phyloP scores from a whole-genome alignment of 2,329 filamentous ascomycete genomes.

The Chrysoporthe deuterocubensis region DNA sequence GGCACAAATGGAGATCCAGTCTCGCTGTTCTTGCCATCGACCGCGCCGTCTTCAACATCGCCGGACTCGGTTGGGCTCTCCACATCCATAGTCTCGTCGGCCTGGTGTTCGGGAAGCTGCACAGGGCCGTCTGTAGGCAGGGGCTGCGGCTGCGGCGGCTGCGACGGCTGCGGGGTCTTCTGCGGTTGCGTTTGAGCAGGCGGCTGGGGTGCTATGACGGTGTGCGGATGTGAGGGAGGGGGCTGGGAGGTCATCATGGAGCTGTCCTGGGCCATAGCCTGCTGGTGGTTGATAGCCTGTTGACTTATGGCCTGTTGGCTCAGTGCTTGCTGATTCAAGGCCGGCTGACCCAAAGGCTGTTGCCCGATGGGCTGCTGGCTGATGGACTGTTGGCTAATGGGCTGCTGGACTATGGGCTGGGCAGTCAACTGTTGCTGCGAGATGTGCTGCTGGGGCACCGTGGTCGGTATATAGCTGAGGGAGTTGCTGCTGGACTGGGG shows the following conservation, averaged over 20 bases:
- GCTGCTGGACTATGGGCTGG: slow-evolving; percentile 1
- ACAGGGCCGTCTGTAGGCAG: slow-evolving; percentile 34
- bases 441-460: slow-evolving; percentile 37
- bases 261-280: slow-evolving; percentile 45
- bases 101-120: slow-evolving; percentile 45
- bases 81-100: slow-evolving; percentile 57
- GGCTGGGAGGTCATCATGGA: slow-evolving; percentile 48
- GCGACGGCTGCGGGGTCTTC: slow-evolving; percentile 31
- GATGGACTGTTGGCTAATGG: slow-evolving; percentile 19
- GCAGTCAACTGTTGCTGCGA: slow-evolving; percentile 35
- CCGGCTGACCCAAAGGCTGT: slow-evolving; percentile 35
- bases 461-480: slow-evolving; percentile 40
- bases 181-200: slow-evolving; percentile 28
- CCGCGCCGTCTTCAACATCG: slow-evolving; percentile 48
- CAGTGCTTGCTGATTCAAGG: slow-evolving; percentile 40
- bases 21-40: slow-evolving; percentile 53
- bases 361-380: slow-evolving; percentile 31
- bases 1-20: slow-evolving; percentile 54
- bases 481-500: slow-evolving; percentile 42
- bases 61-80: slow-evolving; percentile 52
- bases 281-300: slow-evolving; percentile 37
- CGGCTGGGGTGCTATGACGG: slow-evolving; percentile 30
- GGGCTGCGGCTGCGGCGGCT: slow-evolving; percentile 33
- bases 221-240: slow-evolving; percentile 33
- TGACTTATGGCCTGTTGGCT: slow-evolving; percentile 37